Evolutionary conservation across 441 rosid genomes (phyloP).

Genomic region (Dalechampia spathulata): DNA sequence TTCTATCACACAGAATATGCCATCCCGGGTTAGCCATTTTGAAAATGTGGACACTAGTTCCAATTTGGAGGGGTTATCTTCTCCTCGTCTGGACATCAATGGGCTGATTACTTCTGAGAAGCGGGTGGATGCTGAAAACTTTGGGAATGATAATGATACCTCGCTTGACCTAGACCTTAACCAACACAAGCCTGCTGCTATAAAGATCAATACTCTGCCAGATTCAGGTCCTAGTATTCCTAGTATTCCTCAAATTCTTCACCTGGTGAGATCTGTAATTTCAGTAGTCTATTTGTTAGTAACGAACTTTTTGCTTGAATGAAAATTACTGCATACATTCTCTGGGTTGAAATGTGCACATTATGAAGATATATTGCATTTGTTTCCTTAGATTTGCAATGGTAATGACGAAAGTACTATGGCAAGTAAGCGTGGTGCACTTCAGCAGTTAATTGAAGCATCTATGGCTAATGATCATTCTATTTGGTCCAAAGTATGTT

Average conservation of each 20-base stretch:
- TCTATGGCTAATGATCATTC: conserved; percentile 63
- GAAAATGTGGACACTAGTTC: conserved; percentile 47
- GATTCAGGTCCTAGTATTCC: conserved; percentile 79
- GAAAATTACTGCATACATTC: not conserved
- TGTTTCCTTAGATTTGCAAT: conserved; percentile 53
- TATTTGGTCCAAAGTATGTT: conserved; percentile 68
- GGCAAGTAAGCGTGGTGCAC: conserved; percentile 55
- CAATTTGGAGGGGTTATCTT: conserved; percentile 42
- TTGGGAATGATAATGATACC: conserved; percentile 36
- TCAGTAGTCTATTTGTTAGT: conserved; percentile 2
- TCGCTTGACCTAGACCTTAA: conserved; percentile 40
- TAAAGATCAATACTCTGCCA: conserved; percentile 41
- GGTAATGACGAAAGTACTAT: conserved; percentile 52
- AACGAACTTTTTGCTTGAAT: conserved; percentile 1
- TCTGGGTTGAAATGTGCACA: too few species aligned
- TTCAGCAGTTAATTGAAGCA: conserved; percentile 75
- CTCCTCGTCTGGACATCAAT: conserved; percentile 46
- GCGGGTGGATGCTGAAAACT: conserved; percentile 27
- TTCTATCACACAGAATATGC: conserved; percentile 39
- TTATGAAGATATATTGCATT: not conserved
- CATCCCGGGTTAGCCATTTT: conserved; percentile 29
- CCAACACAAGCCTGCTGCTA: conserved; percentile 38
- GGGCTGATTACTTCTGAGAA: conserved; percentile 40
- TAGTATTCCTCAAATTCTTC: conserved; percentile 95
- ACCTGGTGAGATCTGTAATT: conserved; percentile 52